Evolutionary conservation across 2,329 filamentous ascomycete genomes (phyloP).

Genomic region (Cyclaneusma minus): DNA sequence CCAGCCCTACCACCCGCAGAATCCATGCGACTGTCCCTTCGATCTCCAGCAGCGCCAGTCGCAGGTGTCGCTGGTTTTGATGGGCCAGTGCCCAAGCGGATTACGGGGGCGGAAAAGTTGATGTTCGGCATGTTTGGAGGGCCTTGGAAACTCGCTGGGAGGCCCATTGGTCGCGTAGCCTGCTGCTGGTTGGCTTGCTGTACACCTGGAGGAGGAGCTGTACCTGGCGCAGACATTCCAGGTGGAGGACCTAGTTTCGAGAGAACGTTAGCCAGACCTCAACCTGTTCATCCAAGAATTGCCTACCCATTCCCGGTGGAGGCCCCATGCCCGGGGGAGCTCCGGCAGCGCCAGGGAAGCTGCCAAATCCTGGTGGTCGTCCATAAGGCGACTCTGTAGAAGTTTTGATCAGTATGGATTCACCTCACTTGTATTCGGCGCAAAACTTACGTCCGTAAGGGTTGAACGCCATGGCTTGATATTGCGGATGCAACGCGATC

Average conservation of each 20-base stretch:
- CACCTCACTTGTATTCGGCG: background rate
- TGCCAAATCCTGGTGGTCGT: slow-evolving; percentile 56
- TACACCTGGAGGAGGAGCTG: slow-evolving; percentile 63
- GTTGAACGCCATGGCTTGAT: slow-evolving; percentile 21
- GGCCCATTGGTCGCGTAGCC: slow-evolving; percentile 64
- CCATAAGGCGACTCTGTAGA: slow-evolving; percentile 37
- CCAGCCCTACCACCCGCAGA: slow-evolving; percentile 23
- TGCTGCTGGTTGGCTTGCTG: slow-evolving; percentile 59
- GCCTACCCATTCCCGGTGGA: slow-evolving; percentile 69
- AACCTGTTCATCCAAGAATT: slow-evolving; percentile 3
- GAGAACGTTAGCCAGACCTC: too few species aligned
- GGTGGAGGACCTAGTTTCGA: slow-evolving; percentile 48
- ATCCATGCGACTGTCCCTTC: slow-evolving; percentile 29
- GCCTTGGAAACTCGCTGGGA: slow-evolving; percentile 74
- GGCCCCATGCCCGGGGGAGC: slow-evolving; percentile 54
- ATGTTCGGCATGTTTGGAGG: slow-evolving; percentile 91
- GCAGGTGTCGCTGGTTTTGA: slow-evolving; percentile 36
- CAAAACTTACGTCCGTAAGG: slow-evolving; percentile 17
- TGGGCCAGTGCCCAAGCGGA: slow-evolving; percentile 71
- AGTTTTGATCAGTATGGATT: slow-evolving; percentile 1
- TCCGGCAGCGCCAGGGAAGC: slow-evolving; percentile 44
- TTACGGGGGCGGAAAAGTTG: slow-evolving; percentile 94
- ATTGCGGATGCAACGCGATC: too few species aligned
- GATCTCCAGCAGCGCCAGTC: slow-evolving; percentile 23
- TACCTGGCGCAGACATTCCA: slow-evolving; percentile 71